Conservation (phyloP, 306 rosid species). For the Dryas drummondii region DNA sequence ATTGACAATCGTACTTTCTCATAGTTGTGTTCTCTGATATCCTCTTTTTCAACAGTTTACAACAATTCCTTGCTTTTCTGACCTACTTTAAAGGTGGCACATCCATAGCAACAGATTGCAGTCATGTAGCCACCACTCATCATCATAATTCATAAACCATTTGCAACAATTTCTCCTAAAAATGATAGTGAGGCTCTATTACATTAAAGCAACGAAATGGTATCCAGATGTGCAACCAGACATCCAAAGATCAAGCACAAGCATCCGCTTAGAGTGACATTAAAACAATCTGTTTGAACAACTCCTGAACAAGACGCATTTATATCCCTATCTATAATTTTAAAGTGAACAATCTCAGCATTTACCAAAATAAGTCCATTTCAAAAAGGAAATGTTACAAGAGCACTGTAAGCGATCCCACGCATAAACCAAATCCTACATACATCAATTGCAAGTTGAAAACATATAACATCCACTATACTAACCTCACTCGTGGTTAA, state of each 20-base stretch:
- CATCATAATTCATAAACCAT: not conserved
- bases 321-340: not conserved
- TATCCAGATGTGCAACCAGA: not conserved
- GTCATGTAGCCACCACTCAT: not conserved
- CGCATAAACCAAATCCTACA: not conserved
- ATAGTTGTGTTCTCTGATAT: not conserved
- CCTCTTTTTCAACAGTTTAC: not conserved
- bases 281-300: not conserved
- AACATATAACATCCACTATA: not conserved
- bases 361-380: not conserved
- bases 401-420: not conserved
- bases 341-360: not conserved
- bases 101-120: not conserved
- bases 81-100: not conserved
- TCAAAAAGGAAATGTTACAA: not conserved
- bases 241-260: not conserved
- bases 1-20: not conserved
- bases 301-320: too few species aligned
- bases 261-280: not conserved
- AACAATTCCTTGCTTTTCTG: not conserved
- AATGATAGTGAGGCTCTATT: not conserved
- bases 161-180: not conserved
- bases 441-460: too few species aligned
- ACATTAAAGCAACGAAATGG: not conserved
- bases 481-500: not conserved